A percentile compares a stretch with the other conserved stretches of the same genome.
phyloP scores from a whole-genome alignment of 2,329 filamentous ascomycete species.

The Apiospora koreana region DNA sequence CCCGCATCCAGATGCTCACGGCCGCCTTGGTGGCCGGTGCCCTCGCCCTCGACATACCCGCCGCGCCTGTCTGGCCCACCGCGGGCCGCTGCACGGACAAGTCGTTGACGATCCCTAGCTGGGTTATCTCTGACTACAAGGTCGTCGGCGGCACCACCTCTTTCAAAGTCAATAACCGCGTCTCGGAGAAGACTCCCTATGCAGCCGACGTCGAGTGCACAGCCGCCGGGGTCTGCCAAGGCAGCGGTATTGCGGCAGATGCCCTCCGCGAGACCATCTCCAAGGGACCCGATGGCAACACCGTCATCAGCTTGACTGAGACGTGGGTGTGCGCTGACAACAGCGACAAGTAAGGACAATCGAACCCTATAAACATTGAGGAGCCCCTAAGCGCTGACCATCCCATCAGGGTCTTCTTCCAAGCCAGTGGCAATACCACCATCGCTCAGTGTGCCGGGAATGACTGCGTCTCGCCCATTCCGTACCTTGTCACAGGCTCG shows the following conservation, averaged over 20 bases:
- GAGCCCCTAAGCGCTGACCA: background rate
- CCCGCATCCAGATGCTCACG: background rate
- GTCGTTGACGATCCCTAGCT: background rate
- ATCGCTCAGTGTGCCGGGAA: background rate
- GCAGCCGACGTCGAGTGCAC: background rate
- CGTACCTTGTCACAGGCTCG: background rate
- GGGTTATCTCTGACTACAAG: background rate
- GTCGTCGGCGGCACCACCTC: background rate
- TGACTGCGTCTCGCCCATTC: background rate
- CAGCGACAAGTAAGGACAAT: background rate
- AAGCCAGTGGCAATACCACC: background rate
- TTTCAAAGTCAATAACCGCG: background rate
- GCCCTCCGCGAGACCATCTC: background rate
- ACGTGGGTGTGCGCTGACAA: background rate
- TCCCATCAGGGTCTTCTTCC: background rate
- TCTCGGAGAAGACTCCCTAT: background rate
- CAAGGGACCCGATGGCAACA: background rate
- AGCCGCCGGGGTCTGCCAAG: background rate
- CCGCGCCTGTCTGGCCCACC: background rate
- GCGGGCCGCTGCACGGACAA: conserved; percentile 2
- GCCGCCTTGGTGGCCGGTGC: background rate
- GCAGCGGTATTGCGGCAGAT: background rate
- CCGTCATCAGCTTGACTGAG: background rate
- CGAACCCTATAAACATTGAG: background rate
- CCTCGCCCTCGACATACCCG: background rate